Evolutionary conservation across 108 stramenopile genomes (phyloP).

Genomic region (Pinguiococcus pyrenoidosus): DNA sequence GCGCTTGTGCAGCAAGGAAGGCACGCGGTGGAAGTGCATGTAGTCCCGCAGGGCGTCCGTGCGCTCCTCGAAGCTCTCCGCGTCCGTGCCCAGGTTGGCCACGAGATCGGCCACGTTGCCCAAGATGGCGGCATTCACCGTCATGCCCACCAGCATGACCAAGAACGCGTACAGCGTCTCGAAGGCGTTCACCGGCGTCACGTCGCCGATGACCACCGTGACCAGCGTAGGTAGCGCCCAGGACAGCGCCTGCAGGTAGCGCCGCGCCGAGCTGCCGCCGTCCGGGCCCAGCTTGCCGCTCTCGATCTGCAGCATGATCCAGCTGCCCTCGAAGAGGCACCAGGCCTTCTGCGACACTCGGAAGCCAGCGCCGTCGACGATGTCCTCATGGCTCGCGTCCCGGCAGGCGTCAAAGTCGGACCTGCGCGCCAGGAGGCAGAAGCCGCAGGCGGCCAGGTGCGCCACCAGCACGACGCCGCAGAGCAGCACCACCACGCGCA

Average conservation of each 20-base stretch:
- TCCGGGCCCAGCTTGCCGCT: slow-evolving; percentile 19
- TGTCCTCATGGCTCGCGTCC: slow-evolving; percentile 4
- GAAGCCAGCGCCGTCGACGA: not conserved
- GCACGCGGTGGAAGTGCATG: slow-evolving; percentile 27
- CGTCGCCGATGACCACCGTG: slow-evolving; percentile 45
- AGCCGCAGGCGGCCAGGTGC: slow-evolving; percentile 43
- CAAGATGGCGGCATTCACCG: slow-evolving; percentile 43
- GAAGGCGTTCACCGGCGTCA: slow-evolving; percentile 25
- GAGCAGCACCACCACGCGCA: slow-evolving; percentile 27
- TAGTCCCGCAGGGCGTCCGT: slow-evolving; percentile 37
- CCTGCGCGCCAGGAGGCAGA: slow-evolving; percentile 36
- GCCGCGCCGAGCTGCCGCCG: slow-evolving; percentile 23
- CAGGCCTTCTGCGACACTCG: not conserved
- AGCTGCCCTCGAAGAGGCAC: slow-evolving; percentile 36
- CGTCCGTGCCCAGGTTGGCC: slow-evolving; percentile 34
- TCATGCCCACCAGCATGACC: slow-evolving; percentile 38
- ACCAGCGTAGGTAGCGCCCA: slow-evolving; percentile 51
- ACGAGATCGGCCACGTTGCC: slow-evolving; percentile 45
- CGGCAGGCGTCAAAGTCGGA: too few relatives aligned
- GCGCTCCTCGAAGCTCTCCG: slow-evolving; percentile 18
- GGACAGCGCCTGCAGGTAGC: slow-evolving; percentile 39
- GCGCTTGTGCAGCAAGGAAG: slow-evolving; percentile 18
- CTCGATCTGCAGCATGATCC: slow-evolving; percentile 39
- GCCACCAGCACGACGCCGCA: slow-evolving; percentile 33
- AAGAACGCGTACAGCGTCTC: slow-evolving; percentile 44